Evolutionary conservation across 805 yeast species (phyloP), one percentile per base, ranked within the genome.

Genomic region (Spathaspora boniae): DNA sequence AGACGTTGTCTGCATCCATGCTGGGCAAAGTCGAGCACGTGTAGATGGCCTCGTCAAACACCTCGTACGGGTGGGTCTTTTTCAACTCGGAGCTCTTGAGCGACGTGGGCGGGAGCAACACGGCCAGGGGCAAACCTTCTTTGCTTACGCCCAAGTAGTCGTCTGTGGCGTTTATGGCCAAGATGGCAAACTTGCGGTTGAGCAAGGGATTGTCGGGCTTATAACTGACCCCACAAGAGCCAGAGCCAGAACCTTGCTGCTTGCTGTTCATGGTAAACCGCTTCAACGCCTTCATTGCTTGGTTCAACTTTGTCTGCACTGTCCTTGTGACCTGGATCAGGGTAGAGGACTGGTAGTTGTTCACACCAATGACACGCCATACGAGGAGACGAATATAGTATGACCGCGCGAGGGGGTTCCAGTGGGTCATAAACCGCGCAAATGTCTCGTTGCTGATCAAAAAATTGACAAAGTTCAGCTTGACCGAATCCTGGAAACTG

Each of bases 401-500:
- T 4, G 82, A 72, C 24, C 95, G 65, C 16, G 85, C 79, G 12
- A 86, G 56, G 3, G 95, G 88, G 48, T 79, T 74, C 86, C 94
- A 87, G 56, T 87, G 94, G 25, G 80, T 72, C 48, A 86, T 78
- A 41, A 73, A 74, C 31, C 66, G 61, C 22, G 57, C 57, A 82
- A 89, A 85, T 22, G 64, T 59, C 1, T 51, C 45, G 4, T 62
- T 52, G 3, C 74, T 66, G 6, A 82, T 57, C 22, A 85, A 52
- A 80, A 82, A 82, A 14, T 57, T 49, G 4, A 76, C 60, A 34
- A 79, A 57, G 46, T 73, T 73, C 47, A 66, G 62, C 40, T 78
- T 67, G 31, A 72, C 51, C 27, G 78, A 61, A 38, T 65, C 68
- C 22, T 54, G 56, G 4, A 49, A 42, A 39, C 65, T 50, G 2